Base-by-base conservation (phyloP, 2,329 filamentous ascomycete genomes). In the Exophiala dermatitidis region DNA sequence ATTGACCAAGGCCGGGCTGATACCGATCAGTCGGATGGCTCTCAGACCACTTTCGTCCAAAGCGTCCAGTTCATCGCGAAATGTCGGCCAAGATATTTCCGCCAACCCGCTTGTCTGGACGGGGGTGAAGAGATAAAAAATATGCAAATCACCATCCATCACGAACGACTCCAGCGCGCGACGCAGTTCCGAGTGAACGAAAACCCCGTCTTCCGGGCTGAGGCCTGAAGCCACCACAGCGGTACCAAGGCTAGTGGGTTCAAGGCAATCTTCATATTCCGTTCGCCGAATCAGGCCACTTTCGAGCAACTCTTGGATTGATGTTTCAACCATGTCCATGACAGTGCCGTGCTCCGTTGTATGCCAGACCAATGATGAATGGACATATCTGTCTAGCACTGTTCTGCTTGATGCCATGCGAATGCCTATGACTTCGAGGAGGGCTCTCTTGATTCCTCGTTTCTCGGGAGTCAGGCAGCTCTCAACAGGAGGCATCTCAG, bases 131-230 rank as follows among this genome's bases (percentile, higher is more conserved):
- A 81, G 82, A 65, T 90, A 90, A 44, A 89, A 77, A 8, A 88
- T 78, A 63, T 90, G 86, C 82, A 90, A 84, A 58, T 90, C 86
- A 3, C 85, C 83, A 63, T 90, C 85, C 79, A 90, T 83, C 8
- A 89, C 86, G 63, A 90, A 90, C 1, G 83, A 84, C 56, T 78
- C 74, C 2, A 90, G 73, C 0, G 86, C 84, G 60, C 78, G 78
- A 53, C 76, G 76, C 45, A 90, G 73, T 66, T 90, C 86, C 43
- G 80, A 74, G 61, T 89, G 74, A 12, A 90, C 77, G 61, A 89
- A 90, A 1, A 87, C 69, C 0, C 86, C 86, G 61, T 90, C 86
- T 54, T 88, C 84, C 0, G 85, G 86, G 47, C 85, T 80, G 34
- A 90, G 77, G 1, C 83, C 82, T 2, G 86, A 87, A 6, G 82